Base-by-base conservation (phyloP, 2,329 filamentous ascomycete species). In the Botrytis fabae region DNA sequence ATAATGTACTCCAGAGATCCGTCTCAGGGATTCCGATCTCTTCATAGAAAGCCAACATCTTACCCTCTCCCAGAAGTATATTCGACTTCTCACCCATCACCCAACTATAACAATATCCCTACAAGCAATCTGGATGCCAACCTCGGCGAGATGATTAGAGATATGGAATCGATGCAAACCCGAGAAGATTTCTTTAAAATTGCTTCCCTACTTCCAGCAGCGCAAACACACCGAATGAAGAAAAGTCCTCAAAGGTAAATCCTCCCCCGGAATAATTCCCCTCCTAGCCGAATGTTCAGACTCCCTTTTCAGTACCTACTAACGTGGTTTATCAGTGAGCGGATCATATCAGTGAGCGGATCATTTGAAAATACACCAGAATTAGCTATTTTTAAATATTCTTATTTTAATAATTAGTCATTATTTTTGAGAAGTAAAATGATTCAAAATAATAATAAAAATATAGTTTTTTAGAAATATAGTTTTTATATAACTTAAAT, bases 201-300 rank as follows among this genome's bases (percentile, higher is more conserved):
- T 25, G 0, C 51, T 54, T 18, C 51, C n/a, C 12, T 28, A 28
- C n/a, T 18, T 7, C n/a, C 16, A 54, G n/a, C n/a, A 54, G 12
- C 4, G 1, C 25, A 12, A 28, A 4, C 51, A 8, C 6, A 2
- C 6, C 12, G 6, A 25, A 28, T 28, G 6, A 28, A 28, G 6
- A 2, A 4, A 54, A 7, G 18, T 18, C 14, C 48, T 1, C 14
- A 1, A 2, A 51, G 1, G 4, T 1, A 2, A n/a, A 2, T 14
- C 10, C 25, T n/a, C 48, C n/a, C 48, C 10, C 10, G 5, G 2
- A 14, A 14, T 0, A 1, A 51, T n/a, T 14, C 25, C 22, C 51
- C 51, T 54, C 25, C 14, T 54, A 1, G n/a, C 14, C n/a, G 6
- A 54, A 18, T 25, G 28, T 54, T 54, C n/a, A 3, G n/a, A 54